phyloP scores from a whole-genome alignment of 805 yeast species.

The Lipomyces lipofer region DNA sequence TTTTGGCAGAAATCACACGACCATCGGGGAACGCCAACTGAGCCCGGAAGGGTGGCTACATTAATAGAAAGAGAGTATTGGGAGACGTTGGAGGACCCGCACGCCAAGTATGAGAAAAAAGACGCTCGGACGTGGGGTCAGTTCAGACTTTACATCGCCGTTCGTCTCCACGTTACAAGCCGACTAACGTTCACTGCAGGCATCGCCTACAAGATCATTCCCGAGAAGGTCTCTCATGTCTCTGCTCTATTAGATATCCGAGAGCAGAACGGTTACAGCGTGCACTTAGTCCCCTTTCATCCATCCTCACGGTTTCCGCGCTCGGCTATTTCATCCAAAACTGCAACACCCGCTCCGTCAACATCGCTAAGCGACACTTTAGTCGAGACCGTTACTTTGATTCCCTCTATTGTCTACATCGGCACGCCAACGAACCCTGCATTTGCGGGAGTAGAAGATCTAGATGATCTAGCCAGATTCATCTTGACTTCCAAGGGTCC shows the following conservation, averaged over 20 bases:
- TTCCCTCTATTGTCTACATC: constrained; percentile 68
- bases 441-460: constrained; percentile 78
- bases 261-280: constrained; percentile 86
- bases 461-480: constrained; percentile 58
- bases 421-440: constrained; percentile 81
- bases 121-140: constrained; percentile 18
- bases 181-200: constrained; percentile 48
- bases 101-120: constrained; percentile 40
- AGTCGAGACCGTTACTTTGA: no score
- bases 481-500: constrained; percentile 68
- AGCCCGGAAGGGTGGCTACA: constrained; percentile 90
- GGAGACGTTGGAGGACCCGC: constrained; percentile 50
- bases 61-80: constrained; percentile 57
- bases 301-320: no score
- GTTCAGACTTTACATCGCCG: background rate
- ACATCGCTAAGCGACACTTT: constrained; percentile 10
- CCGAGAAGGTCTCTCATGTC: constrained; percentile 61
- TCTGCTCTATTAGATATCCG: constrained; percentile 71
- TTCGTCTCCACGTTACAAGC: constrained; percentile 35
- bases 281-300: constrained; percentile 65
- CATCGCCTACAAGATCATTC: constrained; percentile 77
- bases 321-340: no score
- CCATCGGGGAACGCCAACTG: constrained; percentile 82
- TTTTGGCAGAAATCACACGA: constrained; percentile 89
- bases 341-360: constrained; percentile 8